These are phyloP conservation scores for Alternaria viburni DNA, from an alignment of 2,329 filamentous ascomycete species.

Conservation along the genomic window DNA sequence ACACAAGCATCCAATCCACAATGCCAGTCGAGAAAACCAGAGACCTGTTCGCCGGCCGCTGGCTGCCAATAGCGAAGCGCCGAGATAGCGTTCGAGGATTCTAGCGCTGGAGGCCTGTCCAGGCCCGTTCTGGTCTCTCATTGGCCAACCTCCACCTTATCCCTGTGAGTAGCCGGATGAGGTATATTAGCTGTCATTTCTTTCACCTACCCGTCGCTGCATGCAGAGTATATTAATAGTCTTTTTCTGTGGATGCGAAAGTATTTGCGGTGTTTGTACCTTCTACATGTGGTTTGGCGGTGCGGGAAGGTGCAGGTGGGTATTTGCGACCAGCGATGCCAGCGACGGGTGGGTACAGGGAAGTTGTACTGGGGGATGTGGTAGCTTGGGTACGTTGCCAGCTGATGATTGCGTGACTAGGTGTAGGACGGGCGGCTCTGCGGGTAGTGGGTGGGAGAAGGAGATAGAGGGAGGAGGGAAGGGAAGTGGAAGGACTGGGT, in stretches of 20 bases:
- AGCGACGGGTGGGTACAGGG: background rate
- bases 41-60: background rate
- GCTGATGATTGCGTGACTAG: constrained; percentile 1
- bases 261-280: background rate
- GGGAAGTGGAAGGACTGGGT: background rate
- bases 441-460: constrained; percentile 20
- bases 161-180: background rate
- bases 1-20: background rate
- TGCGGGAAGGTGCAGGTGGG: background rate
- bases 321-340: background rate
- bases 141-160: background rate
- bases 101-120: background rate
- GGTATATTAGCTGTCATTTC: constrained; percentile 22
- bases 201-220: background rate
- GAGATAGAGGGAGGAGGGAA: background rate
- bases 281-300: background rate
- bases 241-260: background rate
- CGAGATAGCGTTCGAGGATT: background rate
- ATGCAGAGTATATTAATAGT: background rate
- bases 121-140: background rate
- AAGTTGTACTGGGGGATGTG: background rate
- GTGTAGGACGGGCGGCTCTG: constrained; percentile 39
- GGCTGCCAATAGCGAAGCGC: constrained; percentile 1
- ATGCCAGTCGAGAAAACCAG: background rate
- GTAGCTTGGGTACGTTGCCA: constrained; percentile 2